A percentile compares a stretch with the other conserved stretches of the same genome.
These are phyloP conservation scores for Cladophialophora psammophila DNA, from an alignment of 2,329 filamentous ascomycete genomes.

Conservation along the genomic window DNA sequence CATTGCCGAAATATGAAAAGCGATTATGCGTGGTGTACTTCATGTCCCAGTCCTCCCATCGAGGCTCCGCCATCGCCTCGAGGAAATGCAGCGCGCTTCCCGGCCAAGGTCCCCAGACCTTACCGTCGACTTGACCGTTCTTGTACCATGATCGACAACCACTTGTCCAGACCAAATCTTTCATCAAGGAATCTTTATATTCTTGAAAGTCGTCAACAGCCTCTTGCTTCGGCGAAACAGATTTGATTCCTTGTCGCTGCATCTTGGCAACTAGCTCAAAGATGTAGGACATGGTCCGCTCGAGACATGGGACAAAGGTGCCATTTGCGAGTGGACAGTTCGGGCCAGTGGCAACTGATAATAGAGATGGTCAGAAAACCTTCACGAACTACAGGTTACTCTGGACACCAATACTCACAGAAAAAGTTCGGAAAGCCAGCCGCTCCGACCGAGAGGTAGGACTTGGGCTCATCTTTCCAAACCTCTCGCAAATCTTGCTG, in stretches of 20 bases:
- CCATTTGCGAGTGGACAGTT: constrained; percentile 43
- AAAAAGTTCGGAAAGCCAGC: constrained; percentile 54
- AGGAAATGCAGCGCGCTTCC: constrained; percentile 2
- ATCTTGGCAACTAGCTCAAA: constrained; percentile 47
- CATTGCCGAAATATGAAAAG: constrained; percentile 60
- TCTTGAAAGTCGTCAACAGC: constrained; percentile 33
- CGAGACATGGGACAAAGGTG: constrained; percentile 43
- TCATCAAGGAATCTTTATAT: constrained; percentile 24
- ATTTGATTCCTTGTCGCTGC: constrained; percentile 47
- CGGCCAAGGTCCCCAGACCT: constrained; percentile 11
- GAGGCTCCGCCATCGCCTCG: neutral
- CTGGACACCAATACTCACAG: constrained; percentile 8
- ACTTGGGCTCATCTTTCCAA: constrained; percentile 46
- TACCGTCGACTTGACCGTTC: constrained; percentile 4
- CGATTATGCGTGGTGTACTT: constrained; percentile 54
- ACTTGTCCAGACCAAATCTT: constrained; percentile 18
- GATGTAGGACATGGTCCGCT: constrained; percentile 47
- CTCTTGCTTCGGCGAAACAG: constrained; percentile 41
- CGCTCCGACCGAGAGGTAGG: constrained; percentile 56
- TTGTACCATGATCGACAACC: constrained; percentile 21
- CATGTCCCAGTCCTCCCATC: constrained; percentile 42
- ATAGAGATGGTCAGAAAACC: too few species aligned
- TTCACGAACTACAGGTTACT: too few species aligned
- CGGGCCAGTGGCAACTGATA: constrained; percentile 42
- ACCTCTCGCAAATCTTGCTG: constrained; percentile 42